Percentiles rank a stretch among this genome's conserved stretches.
phyloP scores from a whole-genome alignment of 345 rosid species.

The Brassica nigra region DNA sequence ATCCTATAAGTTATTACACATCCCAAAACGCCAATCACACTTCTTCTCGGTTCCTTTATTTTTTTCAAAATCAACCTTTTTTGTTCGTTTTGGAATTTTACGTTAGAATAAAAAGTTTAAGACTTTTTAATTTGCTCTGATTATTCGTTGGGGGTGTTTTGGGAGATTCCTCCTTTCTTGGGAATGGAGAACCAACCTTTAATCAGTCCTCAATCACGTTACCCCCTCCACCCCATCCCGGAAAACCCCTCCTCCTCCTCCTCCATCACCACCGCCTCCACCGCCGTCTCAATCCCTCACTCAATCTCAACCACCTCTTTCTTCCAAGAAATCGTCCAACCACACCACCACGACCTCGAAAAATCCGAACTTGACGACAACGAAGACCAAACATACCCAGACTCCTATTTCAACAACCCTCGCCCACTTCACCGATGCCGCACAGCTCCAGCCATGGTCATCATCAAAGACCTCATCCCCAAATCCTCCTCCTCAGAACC shows the following conservation, averaged over 20 bases:
- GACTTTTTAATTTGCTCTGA: not conserved
- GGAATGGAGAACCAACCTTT: constrained; percentile 58
- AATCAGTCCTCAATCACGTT: constrained; percentile 47
- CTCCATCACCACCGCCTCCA: not conserved
- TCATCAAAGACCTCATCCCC: constrained; percentile 49
- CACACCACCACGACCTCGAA: constrained; percentile 21
- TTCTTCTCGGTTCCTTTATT: not conserved
- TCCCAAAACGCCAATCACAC: constrained; percentile 23
- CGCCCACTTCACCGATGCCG: constrained; percentile 65
- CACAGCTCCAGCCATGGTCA: constrained; percentile 88
- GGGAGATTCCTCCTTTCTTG: constrained; percentile 16
- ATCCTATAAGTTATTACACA: not conserved
- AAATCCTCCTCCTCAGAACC: constrained; percentile 26
- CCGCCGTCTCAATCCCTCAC: constrained; percentile 40
- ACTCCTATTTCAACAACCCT: constrained; percentile 9
- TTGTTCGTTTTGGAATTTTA: constrained; percentile 6
- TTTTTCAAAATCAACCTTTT: not conserved
- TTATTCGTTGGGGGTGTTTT: not conserved
- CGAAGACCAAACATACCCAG: not conserved
- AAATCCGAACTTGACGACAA: constrained; percentile 5
- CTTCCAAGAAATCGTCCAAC: constrained; percentile 44
- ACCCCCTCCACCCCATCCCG: constrained; percentile 40
- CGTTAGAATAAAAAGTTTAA: not conserved
- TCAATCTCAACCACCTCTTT: constrained; percentile 47
- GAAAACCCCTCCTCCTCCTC: constrained; percentile 21